Evolutionary conservation across 768 basidiomycete genomes (phyloP), one percentile per base, ranked within the genome.

Genomic region (Tricholomella constricta): DNA sequence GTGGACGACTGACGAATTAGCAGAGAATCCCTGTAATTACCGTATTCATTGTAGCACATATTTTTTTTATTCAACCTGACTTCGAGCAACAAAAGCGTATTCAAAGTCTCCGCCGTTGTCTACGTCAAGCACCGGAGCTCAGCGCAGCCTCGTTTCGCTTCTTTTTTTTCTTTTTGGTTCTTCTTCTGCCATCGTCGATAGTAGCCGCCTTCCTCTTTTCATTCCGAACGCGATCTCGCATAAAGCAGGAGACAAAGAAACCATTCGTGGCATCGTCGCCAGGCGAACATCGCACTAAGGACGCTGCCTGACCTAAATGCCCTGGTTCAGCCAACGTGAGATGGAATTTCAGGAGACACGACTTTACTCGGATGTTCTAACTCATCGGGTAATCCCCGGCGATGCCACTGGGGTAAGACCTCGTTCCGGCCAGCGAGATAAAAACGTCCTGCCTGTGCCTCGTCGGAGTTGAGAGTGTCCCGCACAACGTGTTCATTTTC

Each of bases 231-330:
- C 14, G 22, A 20, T 27, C 35, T 47, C 67, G 74, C 26, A 92
- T 74, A 66, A 98, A 94, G 68, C 90, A 97, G n/a, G 91, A 86
- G 20, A 99, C 95, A 62, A 99, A 99, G 75, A 99, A 99, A 0
- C 97, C 97, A 63, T 98, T 98, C 11, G 91, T 94, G 32, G 81
- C 83, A 63, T 98, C 94, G 55, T 89, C 90, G 48, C 85, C 84
- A 12, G 91, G 85, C 23, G 80, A 79, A 66, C 91, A 93, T 15
- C 91, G 83, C 23, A 94, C 62, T 17, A 91, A 65, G 10, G 84
- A 83, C 4, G 73, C 68, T 4, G 89, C 86, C 53, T 82, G 67
- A 19, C 66, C 86, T 87, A 14, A 50, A 41, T 29, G 50, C 42
- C 26, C 19, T 15, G 35, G 17, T 36, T 47, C 22, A 55, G 36